Conservation (phyloP, 75 land plant species). For the Isoetes taiwanensis region DNA sequence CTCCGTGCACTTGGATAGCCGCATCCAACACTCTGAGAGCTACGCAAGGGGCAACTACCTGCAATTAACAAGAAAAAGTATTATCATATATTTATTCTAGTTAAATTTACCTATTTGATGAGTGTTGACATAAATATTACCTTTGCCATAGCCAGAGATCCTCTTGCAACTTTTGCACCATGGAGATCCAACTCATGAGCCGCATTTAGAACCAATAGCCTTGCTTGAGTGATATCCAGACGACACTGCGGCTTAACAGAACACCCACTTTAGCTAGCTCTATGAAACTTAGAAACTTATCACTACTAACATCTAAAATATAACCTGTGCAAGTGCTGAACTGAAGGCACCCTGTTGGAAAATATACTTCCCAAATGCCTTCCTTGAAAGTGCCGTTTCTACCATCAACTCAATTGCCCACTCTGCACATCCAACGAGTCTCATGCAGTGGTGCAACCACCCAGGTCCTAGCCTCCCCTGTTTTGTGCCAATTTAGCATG, state of each 20-base stretch:
- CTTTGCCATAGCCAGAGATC: slow-evolving; percentile 97
- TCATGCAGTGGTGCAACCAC: slow-evolving; percentile 92
- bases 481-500: too few species aligned
- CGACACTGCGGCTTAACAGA: too few species aligned
- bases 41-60: slow-evolving; percentile 92
- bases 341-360: slow-evolving; percentile 83
- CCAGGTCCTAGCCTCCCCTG: slow-evolving; percentile 99
- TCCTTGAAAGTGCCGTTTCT: slow-evolving; percentile 58
- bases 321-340: slow-evolving; percentile 76
- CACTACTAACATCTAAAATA: background rate
- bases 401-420: slow-evolving; percentile 88
- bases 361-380: slow-evolving; percentile 75
- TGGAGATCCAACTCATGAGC: slow-evolving; percentile 77
- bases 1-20: slow-evolving; percentile 98
- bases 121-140: slow-evolving; percentile 24
- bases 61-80: too few species aligned
- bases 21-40: slow-evolving; percentile 78
- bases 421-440: slow-evolving; percentile 87
- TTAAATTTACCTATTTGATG: too few species aligned
- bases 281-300: background rate
- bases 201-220: slow-evolving; percentile 80
- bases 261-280: background rate
- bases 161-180: slow-evolving; percentile 78
- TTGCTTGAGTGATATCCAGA: slow-evolving; percentile 63
- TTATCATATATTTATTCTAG: too few species aligned